Conservation (phyloP, 768 basidiomycete species). For the Russula sp. region DNA sequence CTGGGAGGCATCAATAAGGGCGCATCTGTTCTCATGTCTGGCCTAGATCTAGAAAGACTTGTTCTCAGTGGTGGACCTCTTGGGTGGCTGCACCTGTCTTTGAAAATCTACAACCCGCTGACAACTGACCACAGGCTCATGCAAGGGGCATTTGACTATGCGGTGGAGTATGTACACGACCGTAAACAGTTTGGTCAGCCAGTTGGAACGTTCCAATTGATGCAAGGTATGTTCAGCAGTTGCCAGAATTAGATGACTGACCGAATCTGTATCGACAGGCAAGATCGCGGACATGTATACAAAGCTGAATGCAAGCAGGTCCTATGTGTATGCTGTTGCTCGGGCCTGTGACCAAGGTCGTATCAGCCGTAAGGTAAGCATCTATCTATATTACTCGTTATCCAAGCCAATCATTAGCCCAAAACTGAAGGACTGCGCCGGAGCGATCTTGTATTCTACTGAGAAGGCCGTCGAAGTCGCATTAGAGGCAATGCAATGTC, state of each 20-base stretch:
- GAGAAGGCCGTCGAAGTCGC: slow-evolving; percentile 90
- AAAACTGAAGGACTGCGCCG: slow-evolving; percentile 77
- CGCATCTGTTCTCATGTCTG: slow-evolving; percentile 87
- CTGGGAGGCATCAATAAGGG: slow-evolving; percentile 76
- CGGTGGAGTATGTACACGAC: slow-evolving; percentile 86
- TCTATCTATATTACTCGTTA: neutral
- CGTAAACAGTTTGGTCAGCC: slow-evolving; percentile 86
- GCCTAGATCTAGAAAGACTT: slow-evolving; percentile 84
- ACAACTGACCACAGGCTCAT: slow-evolving; percentile 50
- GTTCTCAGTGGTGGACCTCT: slow-evolving; percentile 90
- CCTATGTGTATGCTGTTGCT: slow-evolving; percentile 92
- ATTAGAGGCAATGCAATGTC: slow-evolving; percentile 85
- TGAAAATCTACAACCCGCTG: neutral
- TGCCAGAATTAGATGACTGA: slow-evolving; percentile 15
- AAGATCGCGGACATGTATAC: slow-evolving; percentile 95
- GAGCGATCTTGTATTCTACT: slow-evolving; percentile 88
- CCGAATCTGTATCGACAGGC: slow-evolving; percentile 33
- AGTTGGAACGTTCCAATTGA: slow-evolving; percentile 87
- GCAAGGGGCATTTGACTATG: slow-evolving; percentile 89
- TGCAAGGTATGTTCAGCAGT: slow-evolving; percentile 65
- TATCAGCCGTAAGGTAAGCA: slow-evolving; percentile 66
- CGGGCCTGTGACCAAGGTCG: slow-evolving; percentile 76
- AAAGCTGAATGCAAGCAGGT: slow-evolving; percentile 76
- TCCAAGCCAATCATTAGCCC: neutral
- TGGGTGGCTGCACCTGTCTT: slow-evolving; percentile 42